These are phyloP conservation scores for Paramyrothecium sp. DNA, from an alignment of 2,329 filamentous ascomycete genomes.

Conservation along the genomic window DNA sequence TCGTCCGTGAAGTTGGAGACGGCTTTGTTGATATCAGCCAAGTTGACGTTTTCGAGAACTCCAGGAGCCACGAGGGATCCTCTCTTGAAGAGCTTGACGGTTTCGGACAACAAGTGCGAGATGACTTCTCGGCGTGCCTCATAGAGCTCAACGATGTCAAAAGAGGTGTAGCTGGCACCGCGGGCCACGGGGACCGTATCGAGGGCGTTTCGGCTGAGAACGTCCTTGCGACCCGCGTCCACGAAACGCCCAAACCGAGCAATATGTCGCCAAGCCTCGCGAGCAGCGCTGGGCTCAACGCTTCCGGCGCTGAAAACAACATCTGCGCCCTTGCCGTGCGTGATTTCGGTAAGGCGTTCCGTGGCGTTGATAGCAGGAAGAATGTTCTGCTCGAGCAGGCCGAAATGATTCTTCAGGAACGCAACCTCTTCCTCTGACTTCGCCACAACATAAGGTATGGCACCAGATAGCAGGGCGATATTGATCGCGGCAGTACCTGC, in stretches of 20 bases:
- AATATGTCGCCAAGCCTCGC: background rate
- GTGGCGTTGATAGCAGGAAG: background rate
- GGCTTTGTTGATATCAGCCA: background rate
- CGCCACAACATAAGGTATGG: conserved; percentile 14
- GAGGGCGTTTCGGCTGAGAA: conserved; percentile 14
- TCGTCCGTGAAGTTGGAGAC: conserved; percentile 1
- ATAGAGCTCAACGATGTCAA: conserved; percentile 18
- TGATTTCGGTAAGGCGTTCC: background rate
- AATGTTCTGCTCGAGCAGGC: background rate
- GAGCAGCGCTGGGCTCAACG: background rate
- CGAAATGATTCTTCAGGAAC: background rate
- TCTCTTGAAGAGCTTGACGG: conserved; percentile 9
- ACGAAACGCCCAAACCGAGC: background rate
- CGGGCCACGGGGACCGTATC: conserved; percentile 17
- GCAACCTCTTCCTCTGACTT: background rate
- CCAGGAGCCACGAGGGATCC: background rate
- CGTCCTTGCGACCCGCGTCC: conserved; percentile 14
- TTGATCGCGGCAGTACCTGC: conserved; percentile 16
- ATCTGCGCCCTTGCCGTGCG: background rate
- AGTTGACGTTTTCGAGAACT: background rate
- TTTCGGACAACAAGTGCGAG: conserved; percentile 9
- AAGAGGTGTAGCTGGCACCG: conserved; percentile 21
- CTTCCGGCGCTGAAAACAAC: conserved; percentile 1
- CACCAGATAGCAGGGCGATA: conserved; percentile 13
- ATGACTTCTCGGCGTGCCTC: conserved; percentile 11